Conservation (phyloP, 345 rosid genomes). For the Heritiera littoralis region DNA sequence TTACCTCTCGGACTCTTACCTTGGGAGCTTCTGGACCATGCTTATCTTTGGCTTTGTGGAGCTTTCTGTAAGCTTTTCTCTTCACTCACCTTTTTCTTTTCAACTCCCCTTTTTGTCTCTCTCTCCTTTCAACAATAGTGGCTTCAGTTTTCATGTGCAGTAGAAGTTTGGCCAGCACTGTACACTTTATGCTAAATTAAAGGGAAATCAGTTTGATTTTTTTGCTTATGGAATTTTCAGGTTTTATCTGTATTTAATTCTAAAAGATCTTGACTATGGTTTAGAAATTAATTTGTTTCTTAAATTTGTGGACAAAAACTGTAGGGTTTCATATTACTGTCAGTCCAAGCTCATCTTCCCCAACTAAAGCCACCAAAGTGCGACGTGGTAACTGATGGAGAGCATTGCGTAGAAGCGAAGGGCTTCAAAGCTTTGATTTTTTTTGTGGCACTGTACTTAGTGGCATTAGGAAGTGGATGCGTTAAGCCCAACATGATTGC, state of each 20-base stretch:
- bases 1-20: conserved; percentile 85
- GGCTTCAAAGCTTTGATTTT: conserved; percentile 77
- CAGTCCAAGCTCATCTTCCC: conserved; percentile 94
- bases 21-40: conserved; percentile 97
- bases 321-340: conserved; percentile 87
- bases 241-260: no score
- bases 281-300: not conserved
- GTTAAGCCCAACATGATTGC: conserved; percentile 99
- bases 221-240: no score
- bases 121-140: not conserved
- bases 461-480: conserved; percentile 95
- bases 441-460: conserved; percentile 80
- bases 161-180: not conserved
- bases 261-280: no score
- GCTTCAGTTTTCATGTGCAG: not conserved
- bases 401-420: conserved; percentile 65
- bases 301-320: not conserved
- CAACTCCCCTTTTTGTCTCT: conserved; percentile 7
- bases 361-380: conserved; percentile 88
- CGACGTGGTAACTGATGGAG: conserved; percentile 45
- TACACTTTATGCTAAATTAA: not conserved
- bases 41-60: conserved; percentile 89
- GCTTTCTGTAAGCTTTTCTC: conserved; percentile 65
- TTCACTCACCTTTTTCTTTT: conserved; percentile 4
- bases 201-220: no score